phyloP scores from a whole-genome alignment of 2,329 filamentous ascomycete genomes.

The Mycosphaerella sp. region DNA sequence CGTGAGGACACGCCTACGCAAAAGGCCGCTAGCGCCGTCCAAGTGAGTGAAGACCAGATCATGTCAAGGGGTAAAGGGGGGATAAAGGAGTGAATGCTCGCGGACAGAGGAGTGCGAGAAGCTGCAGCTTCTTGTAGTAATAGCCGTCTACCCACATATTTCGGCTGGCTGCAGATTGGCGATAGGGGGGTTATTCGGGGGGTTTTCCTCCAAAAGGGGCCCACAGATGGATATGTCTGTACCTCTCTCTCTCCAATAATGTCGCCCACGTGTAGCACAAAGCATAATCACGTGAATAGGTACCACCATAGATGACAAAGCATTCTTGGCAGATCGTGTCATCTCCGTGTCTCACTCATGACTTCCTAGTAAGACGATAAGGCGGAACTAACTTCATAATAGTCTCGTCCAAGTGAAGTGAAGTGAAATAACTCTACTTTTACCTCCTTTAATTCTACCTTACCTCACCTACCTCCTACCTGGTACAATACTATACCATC shows the following conservation, averaged over 20 bases:
- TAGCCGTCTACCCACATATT: neutral
- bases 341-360: too few species aligned
- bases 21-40: constrained; percentile 7
- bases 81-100: neutral
- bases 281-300: too few species aligned
- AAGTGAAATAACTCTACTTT: neutral
- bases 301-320: too few species aligned
- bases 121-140: neutral
- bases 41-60: constrained; percentile 6
- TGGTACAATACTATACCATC: neutral
- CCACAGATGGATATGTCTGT: too few species aligned
- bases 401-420: too few species aligned
- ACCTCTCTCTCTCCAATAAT: too few species aligned
- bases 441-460: neutral
- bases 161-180: neutral
- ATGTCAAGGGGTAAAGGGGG: neutral
- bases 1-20: constrained; percentile 11
- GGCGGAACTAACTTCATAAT: too few species aligned
- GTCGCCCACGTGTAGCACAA: too few species aligned
- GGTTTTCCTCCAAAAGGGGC: too few species aligned
- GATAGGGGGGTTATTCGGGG: too few species aligned
- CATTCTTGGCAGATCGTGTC: too few species aligned
- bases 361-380: too few species aligned
- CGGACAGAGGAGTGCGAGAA: neutral
- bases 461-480: neutral